Conservation (phyloP, 495 filamentous ascomycete species). For the Venustampulla echinocandica region DNA sequence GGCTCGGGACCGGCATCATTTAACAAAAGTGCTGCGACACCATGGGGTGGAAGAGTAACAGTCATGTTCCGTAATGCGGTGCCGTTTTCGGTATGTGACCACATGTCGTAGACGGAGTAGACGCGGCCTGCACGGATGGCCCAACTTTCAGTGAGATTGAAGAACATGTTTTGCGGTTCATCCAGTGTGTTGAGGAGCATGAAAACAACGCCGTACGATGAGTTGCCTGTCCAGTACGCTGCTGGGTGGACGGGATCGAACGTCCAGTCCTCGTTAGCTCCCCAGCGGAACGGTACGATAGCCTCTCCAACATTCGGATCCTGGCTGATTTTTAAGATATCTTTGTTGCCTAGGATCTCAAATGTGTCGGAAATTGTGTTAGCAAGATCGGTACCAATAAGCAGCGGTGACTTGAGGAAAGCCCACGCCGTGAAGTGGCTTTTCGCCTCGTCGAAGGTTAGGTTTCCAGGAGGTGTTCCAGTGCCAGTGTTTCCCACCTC, state of each 20-base stretch:
- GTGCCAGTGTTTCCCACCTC: constrained; percentile 39
- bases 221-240: constrained; percentile 52
- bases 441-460: constrained; percentile 31
- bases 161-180: too few species aligned
- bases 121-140: too few species aligned
- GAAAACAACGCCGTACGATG: constrained; percentile 40
- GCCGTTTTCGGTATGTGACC: too few species aligned
- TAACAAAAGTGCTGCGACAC: too few species aligned
- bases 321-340: constrained; percentile 41
- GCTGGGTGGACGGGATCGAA: constrained; percentile 51
- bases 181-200: constrained; percentile 47
- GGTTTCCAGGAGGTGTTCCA: too few species aligned
- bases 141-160: too few species aligned
- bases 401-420: constrained; percentile 41
- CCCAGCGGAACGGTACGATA: constrained; percentile 58
- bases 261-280: constrained; percentile 51
- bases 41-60: too few species aligned
- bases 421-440: constrained; percentile 48
- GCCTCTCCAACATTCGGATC: constrained; percentile 52
- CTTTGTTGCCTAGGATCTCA: constrained; percentile 35
- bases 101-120: too few species aligned
- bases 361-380: constrained; percentile 28
- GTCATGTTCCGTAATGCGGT: too few species aligned
- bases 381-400: constrained; percentile 39
- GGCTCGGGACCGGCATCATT: too few species aligned